Base-by-base conservation (phyloP, 257 asterid species). In the Eustoma russellianum region DNA sequence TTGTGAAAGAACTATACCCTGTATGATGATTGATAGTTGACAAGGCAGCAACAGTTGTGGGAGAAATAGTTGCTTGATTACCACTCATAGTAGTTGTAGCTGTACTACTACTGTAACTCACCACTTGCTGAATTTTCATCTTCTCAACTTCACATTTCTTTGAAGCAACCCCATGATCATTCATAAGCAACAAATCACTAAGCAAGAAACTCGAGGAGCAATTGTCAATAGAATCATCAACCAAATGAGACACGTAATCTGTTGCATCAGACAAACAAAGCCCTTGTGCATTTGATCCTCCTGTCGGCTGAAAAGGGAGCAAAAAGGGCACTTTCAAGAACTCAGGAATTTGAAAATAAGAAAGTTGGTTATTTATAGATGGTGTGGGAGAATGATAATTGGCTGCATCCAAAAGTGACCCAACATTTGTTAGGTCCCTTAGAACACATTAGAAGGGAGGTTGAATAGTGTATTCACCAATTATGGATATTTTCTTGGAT, bases 351-450 rank as follows among this genome's bases (percentile, higher is more conserved):
- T 74, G 83, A 35, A 62, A 40, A 16, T 66, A 80, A 6, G 83
- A 64, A 10, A 33, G 71, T 33, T 83, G 93, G 72, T 86, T n/a
- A n/a, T n/a, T 89, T 18, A 82, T 93, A 0, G 96, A 81, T 52
- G 88, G 76, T 12, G 94, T 75, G 0, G 95, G 84, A 0, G 93
- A 86, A n/a, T n/a, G n/a, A n/a, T n/a, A n/a, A 46, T 64, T 85
- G 7, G 76, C 69, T 16, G 74, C 43, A 49, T 80, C 90, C 48
- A 78, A 72, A 40, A 73, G 35, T 1, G 86, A 77, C 4, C n/a
- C n/a, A n/a, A n/a, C n/a, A n/a, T n/a, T n/a, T n/a, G n/a, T n/a
- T n/a, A n/a, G n/a, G n/a, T n/a, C n/a, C n/a, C n/a, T n/a, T n/a
- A n/a, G n/a, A n/a, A n/a, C n/a, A n/a, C n/a, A n/a, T n/a, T n/a